phyloP scores from a whole-genome alignment of 805 yeast species.

The Candida palmyrensis region DNA sequence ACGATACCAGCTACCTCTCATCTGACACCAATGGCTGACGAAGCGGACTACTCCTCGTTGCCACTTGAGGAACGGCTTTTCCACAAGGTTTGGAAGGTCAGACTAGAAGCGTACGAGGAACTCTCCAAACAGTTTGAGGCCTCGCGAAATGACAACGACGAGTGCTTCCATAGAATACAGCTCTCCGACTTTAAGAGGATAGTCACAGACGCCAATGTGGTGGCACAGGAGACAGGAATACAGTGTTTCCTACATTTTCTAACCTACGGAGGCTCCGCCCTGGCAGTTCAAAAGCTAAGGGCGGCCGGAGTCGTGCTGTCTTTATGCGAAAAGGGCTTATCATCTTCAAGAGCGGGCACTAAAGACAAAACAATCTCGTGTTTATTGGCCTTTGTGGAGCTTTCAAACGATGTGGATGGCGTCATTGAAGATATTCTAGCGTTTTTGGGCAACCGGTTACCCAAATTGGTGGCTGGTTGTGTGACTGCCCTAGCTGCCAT shows the following conservation, averaged over 20 bases:
- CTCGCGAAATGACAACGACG: slow-evolving; percentile 53
- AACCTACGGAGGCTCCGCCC: slow-evolving; percentile 48
- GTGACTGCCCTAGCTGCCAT: slow-evolving; percentile 53
- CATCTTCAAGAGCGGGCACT: slow-evolving; percentile 71
- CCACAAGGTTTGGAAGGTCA: slow-evolving; percentile 83
- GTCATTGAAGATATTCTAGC: slow-evolving; percentile 66
- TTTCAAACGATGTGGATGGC: slow-evolving; percentile 54
- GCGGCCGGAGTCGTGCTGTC: slow-evolving; percentile 36
- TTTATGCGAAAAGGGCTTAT: slow-evolving; percentile 77
- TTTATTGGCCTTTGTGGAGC: slow-evolving; percentile 57
- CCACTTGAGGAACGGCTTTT: slow-evolving; percentile 62
- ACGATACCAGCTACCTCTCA: background rate
- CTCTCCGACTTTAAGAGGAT: slow-evolving; percentile 55
- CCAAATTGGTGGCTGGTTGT: slow-evolving; percentile 73
- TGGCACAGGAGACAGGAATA: slow-evolving; percentile 84
- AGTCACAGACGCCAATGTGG: slow-evolving; percentile 78
- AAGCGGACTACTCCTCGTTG: slow-evolving; percentile 51
- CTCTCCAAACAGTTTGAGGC: slow-evolving; percentile 44
- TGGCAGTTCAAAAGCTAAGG: slow-evolving; percentile 37
- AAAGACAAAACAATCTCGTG: slow-evolving; percentile 62
- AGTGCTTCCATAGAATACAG: slow-evolving; percentile 47
- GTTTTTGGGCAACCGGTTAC: slow-evolving; percentile 54
- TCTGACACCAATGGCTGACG: slow-evolving; percentile 35
- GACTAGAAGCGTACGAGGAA: slow-evolving; percentile 76
- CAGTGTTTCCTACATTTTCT: slow-evolving; percentile 49